Conservation (phyloP, 495 filamentous ascomycete genomes). For the Penicillium simplicissimum region DNA sequence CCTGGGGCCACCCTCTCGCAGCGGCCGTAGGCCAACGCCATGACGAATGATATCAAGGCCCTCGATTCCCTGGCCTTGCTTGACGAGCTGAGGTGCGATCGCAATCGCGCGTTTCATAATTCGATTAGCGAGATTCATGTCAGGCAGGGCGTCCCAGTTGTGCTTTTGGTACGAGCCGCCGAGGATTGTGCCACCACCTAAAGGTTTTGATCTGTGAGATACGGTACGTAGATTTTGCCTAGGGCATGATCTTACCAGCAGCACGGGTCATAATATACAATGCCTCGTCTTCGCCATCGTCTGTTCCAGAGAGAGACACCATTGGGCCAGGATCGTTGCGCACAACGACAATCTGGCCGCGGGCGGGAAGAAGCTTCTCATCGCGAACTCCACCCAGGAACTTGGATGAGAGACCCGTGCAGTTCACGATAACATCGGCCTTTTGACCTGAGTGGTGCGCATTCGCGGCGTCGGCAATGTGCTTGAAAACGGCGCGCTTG, state of each 20-base stretch:
- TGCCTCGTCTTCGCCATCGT: slow-evolving; percentile 79
- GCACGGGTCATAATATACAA: slow-evolving; percentile 92
- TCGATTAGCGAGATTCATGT: slow-evolving; percentile 75
- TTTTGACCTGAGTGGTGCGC: slow-evolving; percentile 62
- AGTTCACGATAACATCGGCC: slow-evolving; percentile 80
- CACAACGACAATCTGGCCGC: slow-evolving; percentile 88
- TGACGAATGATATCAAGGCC: slow-evolving; percentile 84
- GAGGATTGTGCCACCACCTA: slow-evolving; percentile 72
- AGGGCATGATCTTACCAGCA: slow-evolving; percentile 45
- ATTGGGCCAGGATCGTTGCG: slow-evolving; percentile 78
- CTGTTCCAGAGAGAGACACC: slow-evolving; percentile 68
- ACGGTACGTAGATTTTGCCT: not conserved
- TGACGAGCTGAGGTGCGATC: slow-evolving; percentile 69
- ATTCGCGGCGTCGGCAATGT: slow-evolving; percentile 69
- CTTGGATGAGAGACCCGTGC: slow-evolving; percentile 74
- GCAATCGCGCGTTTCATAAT: slow-evolving; percentile 88
- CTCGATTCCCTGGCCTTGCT: slow-evolving; percentile 72
- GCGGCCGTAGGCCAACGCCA: slow-evolving; percentile 81
- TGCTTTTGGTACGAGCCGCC: slow-evolving; percentile 85
- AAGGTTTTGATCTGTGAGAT: not conserved
- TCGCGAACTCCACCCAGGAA: slow-evolving; percentile 85
- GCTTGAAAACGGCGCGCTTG: slow-evolving; percentile 58
- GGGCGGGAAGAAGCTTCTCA: slow-evolving; percentile 66
- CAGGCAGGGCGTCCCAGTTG: slow-evolving; percentile 79
- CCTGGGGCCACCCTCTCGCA: slow-evolving; percentile 71